Evolutionary conservation across 176 grass and related monocot species (phyloP), one percentile per base, ranked within the genome.

Genomic region (Bothriochloa decipiens): DNA sequence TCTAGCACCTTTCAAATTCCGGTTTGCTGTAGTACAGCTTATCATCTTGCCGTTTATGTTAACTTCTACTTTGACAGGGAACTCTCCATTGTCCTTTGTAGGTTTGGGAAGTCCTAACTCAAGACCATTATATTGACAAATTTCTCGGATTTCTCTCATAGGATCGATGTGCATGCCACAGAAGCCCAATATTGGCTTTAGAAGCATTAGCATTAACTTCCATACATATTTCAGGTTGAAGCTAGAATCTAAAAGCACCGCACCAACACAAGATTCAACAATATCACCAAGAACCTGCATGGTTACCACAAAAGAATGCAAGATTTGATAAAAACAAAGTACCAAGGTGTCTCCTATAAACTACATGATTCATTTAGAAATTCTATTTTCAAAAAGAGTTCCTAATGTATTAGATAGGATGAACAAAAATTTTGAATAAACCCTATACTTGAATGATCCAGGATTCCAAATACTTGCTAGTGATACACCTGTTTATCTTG

Each of bases 261-360:
- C 95, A 67, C 92, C 95, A 72, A 98, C 77, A 89, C 88, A 95
- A 79, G 95, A 95, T 95, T 98, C 95, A 53, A 98, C 89, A 88
- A 98, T 84, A 80, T 98, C 95, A 88, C 95, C 95, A 81, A 98
- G 88, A 85, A 93, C 95, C 95, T 98, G 87, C 39, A 86, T 41
- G 7, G 57, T 83, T 85, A 79, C 41, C 81, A 36, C 74, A 74
- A 68, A 85, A 65, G 18, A 43, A 79, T 64, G 42, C 55, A 79
- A 86, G 46, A 5, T 82, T 86, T 83, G 79, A 65, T 40, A 82
- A 45, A 81, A 85, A 89, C 13, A 78, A 89, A 57, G 73, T 28
- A 64, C n/a, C 17, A 37, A 25, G 69, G 27, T 9, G 71, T 74
- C 52, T 86, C 32, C 75, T 18, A 57, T 50, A 29, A 63, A 86